phyloP scores from a whole-genome alignment of 495 filamentous ascomycete genomes.

The Podospora fimiseda region DNA sequence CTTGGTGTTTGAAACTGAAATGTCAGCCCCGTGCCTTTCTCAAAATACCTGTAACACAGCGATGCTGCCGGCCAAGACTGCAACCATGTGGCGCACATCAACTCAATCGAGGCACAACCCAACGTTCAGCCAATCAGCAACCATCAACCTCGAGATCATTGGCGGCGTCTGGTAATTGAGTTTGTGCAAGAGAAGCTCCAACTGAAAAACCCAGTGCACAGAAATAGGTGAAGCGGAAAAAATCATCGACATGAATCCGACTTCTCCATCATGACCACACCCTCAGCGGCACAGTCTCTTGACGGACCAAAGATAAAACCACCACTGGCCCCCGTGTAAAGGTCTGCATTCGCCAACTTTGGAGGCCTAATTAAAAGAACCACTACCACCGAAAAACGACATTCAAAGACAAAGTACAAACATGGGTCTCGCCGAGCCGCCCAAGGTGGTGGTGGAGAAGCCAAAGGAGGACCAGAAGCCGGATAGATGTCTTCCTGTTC shows the following conservation, averaged over 20 bases:
- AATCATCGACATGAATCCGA: no score
- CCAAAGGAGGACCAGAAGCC: not conserved
- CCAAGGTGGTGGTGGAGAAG: not conserved
- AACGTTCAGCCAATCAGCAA: not conserved
- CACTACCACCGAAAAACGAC: not conserved
- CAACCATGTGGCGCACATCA: not conserved
- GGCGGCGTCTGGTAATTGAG: not conserved
- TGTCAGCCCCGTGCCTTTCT: not conserved
- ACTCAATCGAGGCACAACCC: not conserved
- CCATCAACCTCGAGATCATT: not conserved
- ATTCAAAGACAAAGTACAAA: not conserved
- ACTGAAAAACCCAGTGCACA: no score
- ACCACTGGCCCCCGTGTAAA: not conserved
- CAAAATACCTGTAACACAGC: not conserved
- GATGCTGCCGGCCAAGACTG: no score
- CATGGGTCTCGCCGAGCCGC: not conserved
- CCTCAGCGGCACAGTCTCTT: no score
- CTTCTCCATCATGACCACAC: no score
- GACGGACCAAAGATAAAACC: not conserved
- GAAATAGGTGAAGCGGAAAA: no score
- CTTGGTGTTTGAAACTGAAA: not conserved
- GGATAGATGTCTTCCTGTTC: constrained; percentile 5
- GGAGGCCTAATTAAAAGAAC: not conserved
- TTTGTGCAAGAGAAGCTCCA: no score
- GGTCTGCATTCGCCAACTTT: not conserved